Base-by-base conservation (phyloP, 371 early-diverging fungal species). In the Conidiobolus incongruus region DNA sequence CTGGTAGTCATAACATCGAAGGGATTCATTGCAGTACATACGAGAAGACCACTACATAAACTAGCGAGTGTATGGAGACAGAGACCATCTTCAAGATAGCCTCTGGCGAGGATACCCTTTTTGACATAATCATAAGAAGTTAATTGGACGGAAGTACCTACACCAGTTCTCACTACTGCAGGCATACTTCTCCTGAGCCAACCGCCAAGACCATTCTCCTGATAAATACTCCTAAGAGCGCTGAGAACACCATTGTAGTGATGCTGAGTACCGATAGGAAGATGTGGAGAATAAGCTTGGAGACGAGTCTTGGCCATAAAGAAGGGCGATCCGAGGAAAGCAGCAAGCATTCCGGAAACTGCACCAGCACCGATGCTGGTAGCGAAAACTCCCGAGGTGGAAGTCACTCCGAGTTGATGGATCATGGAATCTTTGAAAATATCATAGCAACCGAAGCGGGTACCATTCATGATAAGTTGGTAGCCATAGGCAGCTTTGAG, bases 1-100 rank as follows among this genome's bases (percentile, higher is more conserved):
- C 95, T 69, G 12, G 93, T 92, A 29, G 74, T 80, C 44, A 91
- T 76, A 4, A 92, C 91, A 58, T 94, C 95, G 49, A 91, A 91
- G 16, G 95, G 93, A 49, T 94, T 94, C 95, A 94, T 94, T 28
- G 75, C 81, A 22, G 72, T 53, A 49, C 87, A 87, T 20, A 89
- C 81, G 49, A 85, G 66, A 45, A 92, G 65, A 46, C 85, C 81
- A 3, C 84, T 77, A 41, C 77, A 60, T 70, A 90, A 69, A 49
- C 77, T 75, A 5, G 89, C 72, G 28, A 68, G 54, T 23, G 79
- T 73, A 46, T 90, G 88, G 20, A 81, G 68, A 2, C 55, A 39
- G 12, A 78, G 59, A 38, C 72, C 69, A 42, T 83, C 72, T 17
- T 62, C 59, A n/a, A 66, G 55, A 11, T 70, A 72, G 44, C 66